Percentiles rank a stretch among this genome's conserved stretches.
These are phyloP conservation scores for Lentinula sp. DNA, from an alignment of 768 basidiomycete species.

Conservation along the genomic window DNA sequence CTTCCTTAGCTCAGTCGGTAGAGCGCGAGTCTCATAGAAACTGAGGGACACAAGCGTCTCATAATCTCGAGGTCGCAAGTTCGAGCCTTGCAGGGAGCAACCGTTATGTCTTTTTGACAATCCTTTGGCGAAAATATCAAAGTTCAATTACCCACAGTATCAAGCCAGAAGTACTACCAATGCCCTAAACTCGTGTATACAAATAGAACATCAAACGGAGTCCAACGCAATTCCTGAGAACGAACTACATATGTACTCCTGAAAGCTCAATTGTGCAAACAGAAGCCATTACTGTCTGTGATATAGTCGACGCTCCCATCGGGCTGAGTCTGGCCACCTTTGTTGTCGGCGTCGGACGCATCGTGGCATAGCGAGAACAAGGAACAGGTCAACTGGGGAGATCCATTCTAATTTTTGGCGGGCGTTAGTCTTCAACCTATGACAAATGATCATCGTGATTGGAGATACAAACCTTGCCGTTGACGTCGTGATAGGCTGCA, in stretches of 20 bases:
- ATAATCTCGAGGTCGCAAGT: neutral
- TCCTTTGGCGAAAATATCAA: too few species aligned
- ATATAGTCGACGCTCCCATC: conserved; percentile 36
- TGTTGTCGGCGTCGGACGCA: conserved; percentile 30
- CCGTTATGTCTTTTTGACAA: neutral
- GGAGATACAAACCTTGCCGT: conserved; percentile 23
- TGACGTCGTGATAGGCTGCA: conserved; percentile 28
- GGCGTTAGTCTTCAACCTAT: neutral
- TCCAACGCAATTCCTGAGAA: too few species aligned
- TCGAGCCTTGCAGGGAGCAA: neutral
- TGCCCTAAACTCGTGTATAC: too few species aligned
- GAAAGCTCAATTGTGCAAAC: conserved; percentile 11
- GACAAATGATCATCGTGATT: neutral
- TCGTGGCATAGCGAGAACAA: conserved; percentile 30
- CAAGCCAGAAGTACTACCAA: neutral
- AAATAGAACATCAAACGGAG: too few species aligned
- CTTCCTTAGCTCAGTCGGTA: conserved; percentile 1
- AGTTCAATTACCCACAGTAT: too few species aligned
- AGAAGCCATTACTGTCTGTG: conserved; percentile 35
- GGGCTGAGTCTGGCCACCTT: conserved; percentile 36
- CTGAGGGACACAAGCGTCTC: neutral
- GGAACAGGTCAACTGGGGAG: conserved; percentile 28
- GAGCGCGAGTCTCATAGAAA: neutral
- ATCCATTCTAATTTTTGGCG: conserved; percentile 19
- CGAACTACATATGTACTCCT: too few species aligned